Conservation (phyloP, 495 filamentous ascomycete species). For the Beverwykella pulmonaria region DNA sequence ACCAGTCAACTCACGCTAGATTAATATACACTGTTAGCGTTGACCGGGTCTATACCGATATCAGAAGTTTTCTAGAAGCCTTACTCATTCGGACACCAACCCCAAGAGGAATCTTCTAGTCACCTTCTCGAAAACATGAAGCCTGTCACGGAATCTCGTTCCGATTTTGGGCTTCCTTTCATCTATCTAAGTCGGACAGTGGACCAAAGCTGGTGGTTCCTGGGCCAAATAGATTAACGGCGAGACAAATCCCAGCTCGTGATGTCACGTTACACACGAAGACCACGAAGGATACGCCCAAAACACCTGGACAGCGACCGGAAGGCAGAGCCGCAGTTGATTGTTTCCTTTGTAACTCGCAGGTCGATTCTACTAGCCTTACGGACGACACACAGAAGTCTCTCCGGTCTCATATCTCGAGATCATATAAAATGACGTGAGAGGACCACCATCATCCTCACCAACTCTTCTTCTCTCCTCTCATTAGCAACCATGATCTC, state of each 20-base stretch:
- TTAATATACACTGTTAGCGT: background rate
- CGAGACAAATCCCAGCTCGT: background rate
- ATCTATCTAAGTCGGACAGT: conserved; percentile 1
- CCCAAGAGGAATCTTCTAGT: background rate
- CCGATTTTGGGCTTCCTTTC: background rate
- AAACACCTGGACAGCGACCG: background rate
- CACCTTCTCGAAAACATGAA: conserved; percentile 13
- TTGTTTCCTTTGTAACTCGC: conserved; percentile 13
- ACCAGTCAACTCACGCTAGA: conserved; percentile 6
- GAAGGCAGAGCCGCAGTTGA: conserved; percentile 15
- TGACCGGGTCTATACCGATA: conserved; percentile 5
- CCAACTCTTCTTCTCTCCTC: background rate
- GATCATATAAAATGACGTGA: conserved; percentile 2
- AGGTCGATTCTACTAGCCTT: background rate
- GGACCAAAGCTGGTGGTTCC: background rate
- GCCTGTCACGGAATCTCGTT: background rate
- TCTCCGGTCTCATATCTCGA: background rate
- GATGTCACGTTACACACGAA: conserved; percentile 14
- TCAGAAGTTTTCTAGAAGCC: conserved; percentile 10
- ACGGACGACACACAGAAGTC: background rate
- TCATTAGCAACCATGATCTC: conserved; percentile 19
- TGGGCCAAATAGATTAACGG: conserved; percentile 4
- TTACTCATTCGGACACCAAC: background rate
- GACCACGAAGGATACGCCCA: background rate
- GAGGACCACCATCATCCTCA: background rate